These are phyloP conservation scores for Talaromyces sp. DNA, from an alignment of 2,329 filamentous ascomycete species.

Conservation along the genomic window DNA sequence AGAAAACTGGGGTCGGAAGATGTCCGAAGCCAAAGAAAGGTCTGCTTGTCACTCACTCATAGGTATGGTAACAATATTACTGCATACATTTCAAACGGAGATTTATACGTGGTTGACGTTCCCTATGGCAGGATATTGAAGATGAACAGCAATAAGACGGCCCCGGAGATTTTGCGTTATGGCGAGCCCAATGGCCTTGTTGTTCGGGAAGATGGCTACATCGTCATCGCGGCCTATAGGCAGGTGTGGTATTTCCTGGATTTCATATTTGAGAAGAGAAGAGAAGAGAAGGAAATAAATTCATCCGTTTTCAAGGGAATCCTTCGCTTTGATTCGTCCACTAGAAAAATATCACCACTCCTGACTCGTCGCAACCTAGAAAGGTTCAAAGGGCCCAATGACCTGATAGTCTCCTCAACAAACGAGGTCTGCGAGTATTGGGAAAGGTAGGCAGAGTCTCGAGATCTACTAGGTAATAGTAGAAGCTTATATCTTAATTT, in stretches of 20 bases:
- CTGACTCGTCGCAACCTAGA: constrained; percentile 40
- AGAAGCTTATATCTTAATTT: too few relatives aligned
- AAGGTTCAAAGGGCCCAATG: constrained; percentile 47
- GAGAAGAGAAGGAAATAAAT: too few relatives aligned
- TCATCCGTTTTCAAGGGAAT: constrained; percentile 36
- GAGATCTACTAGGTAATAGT: too few relatives aligned
- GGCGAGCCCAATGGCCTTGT: constrained; percentile 46
- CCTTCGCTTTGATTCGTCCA: constrained; percentile 36
- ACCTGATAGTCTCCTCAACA: constrained; percentile 41
- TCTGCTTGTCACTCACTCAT: not conserved
- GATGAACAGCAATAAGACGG: constrained; percentile 32
- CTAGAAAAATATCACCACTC: constrained; percentile 30
- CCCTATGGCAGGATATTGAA: constrained; percentile 43
- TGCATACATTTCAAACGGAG: constrained; percentile 31
- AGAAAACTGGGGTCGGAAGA: not conserved
- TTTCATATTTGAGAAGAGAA: too few relatives aligned
- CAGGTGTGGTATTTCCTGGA: constrained; percentile 31
- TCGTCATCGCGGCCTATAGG: constrained; percentile 46
- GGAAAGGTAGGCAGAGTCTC: too few relatives aligned
- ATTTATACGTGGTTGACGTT: constrained; percentile 42
- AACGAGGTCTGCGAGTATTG: constrained; percentile 24
- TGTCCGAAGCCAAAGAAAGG: not conserved
- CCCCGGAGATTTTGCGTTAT: constrained; percentile 35
- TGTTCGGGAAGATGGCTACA: constrained; percentile 32
- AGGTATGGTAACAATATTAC: not conserved